phyloP scores from a whole-genome alignment of 2,329 filamentous ascomycete genomes.

The Fusarium globosum region DNA sequence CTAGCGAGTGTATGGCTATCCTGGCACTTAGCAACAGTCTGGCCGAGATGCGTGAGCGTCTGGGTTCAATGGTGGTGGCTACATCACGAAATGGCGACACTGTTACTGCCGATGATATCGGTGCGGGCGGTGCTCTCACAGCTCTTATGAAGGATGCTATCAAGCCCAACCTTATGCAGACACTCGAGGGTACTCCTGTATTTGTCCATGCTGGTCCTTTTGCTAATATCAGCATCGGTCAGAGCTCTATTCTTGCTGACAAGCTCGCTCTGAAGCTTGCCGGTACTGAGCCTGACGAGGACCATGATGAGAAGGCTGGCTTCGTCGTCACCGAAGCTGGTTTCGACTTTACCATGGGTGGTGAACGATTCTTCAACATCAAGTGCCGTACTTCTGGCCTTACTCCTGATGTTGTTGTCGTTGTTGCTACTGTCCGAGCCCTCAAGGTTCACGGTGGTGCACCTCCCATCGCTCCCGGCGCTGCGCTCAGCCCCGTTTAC shows the following conservation, averaged over 20 bases:
- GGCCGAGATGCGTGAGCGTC: slow-evolving; percentile 88
- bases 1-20: slow-evolving; percentile 98
- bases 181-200: slow-evolving; percentile 94
- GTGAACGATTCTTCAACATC: slow-evolving; percentile 99
- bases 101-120: slow-evolving; percentile 95
- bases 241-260: slow-evolving; percentile 94
- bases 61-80: slow-evolving; percentile 95
- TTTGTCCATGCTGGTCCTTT: slow-evolving; percentile 98
- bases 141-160: slow-evolving; percentile 98
- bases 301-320: slow-evolving; percentile 82
- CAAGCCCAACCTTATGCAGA: slow-evolving; percentile 99
- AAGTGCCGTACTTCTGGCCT: slow-evolving; percentile 97
- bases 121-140: slow-evolving; percentile 89
- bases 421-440: slow-evolving; percentile 94
- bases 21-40: slow-evolving; percentile 91
- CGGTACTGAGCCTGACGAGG: slow-evolving; percentile 91
- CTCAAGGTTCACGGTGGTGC: slow-evolving; percentile 97
- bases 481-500: slow-evolving; percentile 87
- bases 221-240: slow-evolving; percentile 97
- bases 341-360: slow-evolving; percentile 99
- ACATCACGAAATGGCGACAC: slow-evolving; percentile 87
- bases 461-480: slow-evolving; percentile 90
- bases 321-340: slow-evolving; percentile 97
- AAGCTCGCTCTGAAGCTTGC: slow-evolving; percentile 96
- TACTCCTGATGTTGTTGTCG: slow-evolving; percentile 90